phyloP scores from a whole-genome alignment of 2,329 filamentous ascomycete genomes.

The Venturia pyrina region DNA sequence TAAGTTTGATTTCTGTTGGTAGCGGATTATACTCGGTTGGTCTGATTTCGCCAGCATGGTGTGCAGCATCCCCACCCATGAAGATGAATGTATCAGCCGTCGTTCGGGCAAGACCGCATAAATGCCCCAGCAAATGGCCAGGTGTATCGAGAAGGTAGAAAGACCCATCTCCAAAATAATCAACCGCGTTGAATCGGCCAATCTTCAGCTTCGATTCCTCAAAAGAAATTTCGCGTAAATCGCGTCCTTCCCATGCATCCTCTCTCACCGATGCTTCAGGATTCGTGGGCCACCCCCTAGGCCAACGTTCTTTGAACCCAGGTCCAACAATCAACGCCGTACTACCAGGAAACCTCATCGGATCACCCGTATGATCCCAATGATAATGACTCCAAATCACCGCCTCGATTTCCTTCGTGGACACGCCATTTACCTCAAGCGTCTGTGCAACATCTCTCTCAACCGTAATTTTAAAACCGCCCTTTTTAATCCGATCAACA shows the following conservation, averaged over 20 bases:
- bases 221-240: conserved; percentile 20
- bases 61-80: conserved; percentile 17
- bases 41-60: conserved; percentile 37
- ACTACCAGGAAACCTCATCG: conserved; percentile 33
- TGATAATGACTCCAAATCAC: conserved; percentile 31
- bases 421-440: conserved; percentile 24
- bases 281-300: conserved; percentile 37
- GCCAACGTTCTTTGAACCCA: conserved; percentile 37
- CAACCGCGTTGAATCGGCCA: conserved; percentile 37
- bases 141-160: conserved; percentile 47
- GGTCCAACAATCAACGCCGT: conserved; percentile 44
- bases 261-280: conserved; percentile 17
- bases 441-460: conserved; percentile 34
- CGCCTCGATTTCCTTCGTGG: conserved; percentile 25
- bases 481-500: conserved; percentile 18
- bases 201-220: conserved; percentile 24
- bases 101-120: conserved; percentile 13
- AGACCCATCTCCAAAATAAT: conserved; percentile 47
- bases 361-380: conserved; percentile 45
- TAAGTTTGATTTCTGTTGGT: conserved; percentile 27
- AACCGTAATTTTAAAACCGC: conserved; percentile 27
- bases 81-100: conserved; percentile 12
- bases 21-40: conserved; percentile 33
- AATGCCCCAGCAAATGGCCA: conserved; percentile 23
- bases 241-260: conserved; percentile 18